A percentile compares a stretch with the other conserved stretches of the same genome.
Conservation (phyloP, 208 protist genomes). For the Leishmania lainsoni region DNA sequence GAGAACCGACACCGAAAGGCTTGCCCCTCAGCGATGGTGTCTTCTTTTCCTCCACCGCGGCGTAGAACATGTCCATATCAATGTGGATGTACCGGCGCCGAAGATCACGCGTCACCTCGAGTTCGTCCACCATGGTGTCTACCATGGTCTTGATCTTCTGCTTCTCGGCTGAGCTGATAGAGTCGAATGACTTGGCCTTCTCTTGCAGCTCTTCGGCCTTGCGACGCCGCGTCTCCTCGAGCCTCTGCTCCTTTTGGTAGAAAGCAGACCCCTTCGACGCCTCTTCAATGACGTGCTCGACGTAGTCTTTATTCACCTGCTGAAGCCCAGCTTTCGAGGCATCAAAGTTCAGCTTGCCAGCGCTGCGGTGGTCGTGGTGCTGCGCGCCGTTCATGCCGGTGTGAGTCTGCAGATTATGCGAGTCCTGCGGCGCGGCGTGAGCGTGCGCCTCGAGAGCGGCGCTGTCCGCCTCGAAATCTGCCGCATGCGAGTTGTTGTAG, state of each 20-base stretch:
- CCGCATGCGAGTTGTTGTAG: neutral
- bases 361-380: slow-evolving; percentile 30
- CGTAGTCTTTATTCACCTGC: slow-evolving; percentile 79
- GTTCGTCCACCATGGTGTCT: slow-evolving; percentile 54
- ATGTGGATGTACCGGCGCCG: slow-evolving; percentile 79
- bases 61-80: slow-evolving; percentile 96
- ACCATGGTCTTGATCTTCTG: slow-evolving; percentile 51
- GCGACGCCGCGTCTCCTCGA: slow-evolving; percentile 55
- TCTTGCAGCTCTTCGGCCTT: slow-evolving; percentile 52
- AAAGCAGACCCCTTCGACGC: slow-evolving; percentile 75
- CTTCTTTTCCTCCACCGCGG: slow-evolving; percentile 92
- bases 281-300: slow-evolving; percentile 84
- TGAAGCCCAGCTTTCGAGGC: slow-evolving; percentile 80
- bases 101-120: slow-evolving; percentile 72
- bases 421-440: neutral
- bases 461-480: slow-evolving; percentile 8
- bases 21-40: slow-evolving; percentile 85
- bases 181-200: slow-evolving; percentile 61
- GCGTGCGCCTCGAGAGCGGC: slow-evolving; percentile 11
- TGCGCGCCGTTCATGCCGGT: neutral
- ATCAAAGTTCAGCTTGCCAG: slow-evolving; percentile 75
- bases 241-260: slow-evolving; percentile 79
- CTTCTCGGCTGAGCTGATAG: slow-evolving; percentile 41
- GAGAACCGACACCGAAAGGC: slow-evolving; percentile 94
- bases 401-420: neutral